These are phyloP conservation scores for Tetragonia tetragonoides DNA, from an alignment of 148 eudicot species.

Conservation along the genomic window DNA sequence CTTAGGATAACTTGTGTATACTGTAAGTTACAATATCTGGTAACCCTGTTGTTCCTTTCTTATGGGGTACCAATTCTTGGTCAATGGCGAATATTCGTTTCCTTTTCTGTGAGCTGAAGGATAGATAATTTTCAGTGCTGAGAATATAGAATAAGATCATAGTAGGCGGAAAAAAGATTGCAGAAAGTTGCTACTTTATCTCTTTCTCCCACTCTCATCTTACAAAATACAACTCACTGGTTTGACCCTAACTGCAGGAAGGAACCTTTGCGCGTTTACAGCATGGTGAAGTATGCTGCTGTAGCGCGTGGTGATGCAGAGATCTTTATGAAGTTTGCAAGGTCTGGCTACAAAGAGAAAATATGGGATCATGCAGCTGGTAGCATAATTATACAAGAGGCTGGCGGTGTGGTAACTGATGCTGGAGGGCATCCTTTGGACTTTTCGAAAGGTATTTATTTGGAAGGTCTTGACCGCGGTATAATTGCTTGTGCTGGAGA, in stretches of 20 bases:
- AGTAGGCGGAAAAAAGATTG: neutral
- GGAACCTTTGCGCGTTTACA: conserved; percentile 79
- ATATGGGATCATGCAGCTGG: conserved; percentile 99
- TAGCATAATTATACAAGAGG: conserved; percentile 77
- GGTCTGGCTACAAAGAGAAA: conserved; percentile 87
- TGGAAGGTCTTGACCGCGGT: conserved; percentile 93
- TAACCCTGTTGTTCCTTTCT: neutral
- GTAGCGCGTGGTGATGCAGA: conserved; percentile 97
- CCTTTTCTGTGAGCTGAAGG: neutral
- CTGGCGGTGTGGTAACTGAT: conserved; percentile 92
- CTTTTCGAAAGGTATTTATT: conserved; percentile 73
- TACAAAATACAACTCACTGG: neutral
- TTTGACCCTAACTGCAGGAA: conserved; percentile 47
- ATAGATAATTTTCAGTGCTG: neutral
- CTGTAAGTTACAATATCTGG: too few relatives aligned
- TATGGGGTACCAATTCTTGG: neutral
- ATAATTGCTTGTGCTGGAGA: conserved; percentile 72
- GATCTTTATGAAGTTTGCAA: conserved; percentile 85
- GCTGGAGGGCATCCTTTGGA: conserved; percentile 83
- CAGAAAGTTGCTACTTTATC: neutral
- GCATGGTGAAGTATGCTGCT: conserved; percentile 97
- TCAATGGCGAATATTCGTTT: neutral
- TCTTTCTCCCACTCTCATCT: neutral
- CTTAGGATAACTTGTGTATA: too few relatives aligned
- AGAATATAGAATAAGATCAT: neutral